Percentiles rank a stretch among this genome's conserved stretches.
phyloP scores from a whole-genome alignment of 2,329 filamentous ascomycete species.

The Gaeumannomyces sp. region DNA sequence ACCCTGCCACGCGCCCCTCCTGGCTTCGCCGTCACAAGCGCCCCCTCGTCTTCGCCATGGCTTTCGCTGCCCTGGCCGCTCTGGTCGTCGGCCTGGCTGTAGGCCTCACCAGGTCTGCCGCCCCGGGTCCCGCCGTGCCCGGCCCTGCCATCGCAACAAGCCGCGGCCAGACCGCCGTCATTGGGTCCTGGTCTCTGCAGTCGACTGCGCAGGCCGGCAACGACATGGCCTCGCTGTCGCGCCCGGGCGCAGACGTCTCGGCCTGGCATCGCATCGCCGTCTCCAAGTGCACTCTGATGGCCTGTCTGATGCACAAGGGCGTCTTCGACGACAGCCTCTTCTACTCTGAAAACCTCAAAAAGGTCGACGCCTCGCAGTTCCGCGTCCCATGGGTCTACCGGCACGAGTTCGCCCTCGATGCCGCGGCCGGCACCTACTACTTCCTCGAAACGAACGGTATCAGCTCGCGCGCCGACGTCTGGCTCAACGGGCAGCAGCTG shows the following conservation, averaged over 20 bases:
- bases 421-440: conserved; percentile 33
- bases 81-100: conserved; percentile 3
- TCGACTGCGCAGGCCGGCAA: conserved; percentile 32
- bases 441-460: conserved; percentile 54
- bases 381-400: conserved; percentile 53
- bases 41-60: conserved; percentile 5
- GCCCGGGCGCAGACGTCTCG: conserved; percentile 36
- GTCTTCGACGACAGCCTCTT: conserved; percentile 50
- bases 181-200: conserved; percentile 44
- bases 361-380: conserved; percentile 40
- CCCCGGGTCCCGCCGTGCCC: conserved; percentile 1
- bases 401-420: conserved; percentile 39
- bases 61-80: neutral
- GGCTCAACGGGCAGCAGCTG: conserved; percentile 48
- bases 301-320: conserved; percentile 45
- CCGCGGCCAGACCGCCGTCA: conserved; percentile 23
- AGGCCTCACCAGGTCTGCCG: conserved; percentile 5
- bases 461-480: conserved; percentile 54
- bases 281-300: conserved; percentile 50
- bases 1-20: no score
- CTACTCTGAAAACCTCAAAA: conserved; percentile 41
- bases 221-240: conserved; percentile 34
- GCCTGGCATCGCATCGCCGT: conserved; percentile 43
- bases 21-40: conserved; percentile 5
- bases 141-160: conserved; percentile 16